phyloP scores from a whole-genome alignment of 345 rosid species.

The Rubroshorea leprosula region DNA sequence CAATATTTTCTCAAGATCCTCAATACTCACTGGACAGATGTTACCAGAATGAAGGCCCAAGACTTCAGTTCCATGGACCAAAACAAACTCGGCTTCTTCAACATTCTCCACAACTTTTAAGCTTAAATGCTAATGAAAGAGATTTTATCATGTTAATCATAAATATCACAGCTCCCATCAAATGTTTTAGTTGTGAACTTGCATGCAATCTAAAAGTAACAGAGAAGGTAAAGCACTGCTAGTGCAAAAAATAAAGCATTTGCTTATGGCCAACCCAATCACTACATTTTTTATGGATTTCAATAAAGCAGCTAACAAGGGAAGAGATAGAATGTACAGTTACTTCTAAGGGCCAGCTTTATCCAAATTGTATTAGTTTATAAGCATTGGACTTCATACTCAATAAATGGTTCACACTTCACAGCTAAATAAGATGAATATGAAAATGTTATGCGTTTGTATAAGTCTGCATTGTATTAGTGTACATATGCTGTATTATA shows the following conservation, averaged over 20 bases:
- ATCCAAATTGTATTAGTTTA: too few relatives aligned
- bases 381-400: too few relatives aligned
- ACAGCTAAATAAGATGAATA: too few relatives aligned
- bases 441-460: too few relatives aligned
- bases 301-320: too few relatives aligned
- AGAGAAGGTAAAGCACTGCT: neutral
- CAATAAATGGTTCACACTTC: too few relatives aligned
- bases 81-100: conserved; percentile 83
- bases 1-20: conserved; percentile 75
- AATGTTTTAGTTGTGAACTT: neutral
- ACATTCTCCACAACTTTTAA: conserved; percentile 62
- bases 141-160: neutral
- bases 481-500: too few relatives aligned
- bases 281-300: too few relatives aligned
- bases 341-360: too few relatives aligned
- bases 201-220: neutral
- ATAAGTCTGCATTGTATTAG: too few relatives aligned
- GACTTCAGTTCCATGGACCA: conserved; percentile 91
- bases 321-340: too few relatives aligned
- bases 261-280: neutral
- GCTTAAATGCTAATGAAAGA: conserved; percentile 56
- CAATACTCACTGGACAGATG: conserved; percentile 46
- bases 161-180: conserved; percentile 1
- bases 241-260: neutral
- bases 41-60: conserved; percentile 68